Base-by-base conservation (phyloP, 2,329 filamentous ascomycete genomes). In the Ceratocystis smalleyi region DNA sequence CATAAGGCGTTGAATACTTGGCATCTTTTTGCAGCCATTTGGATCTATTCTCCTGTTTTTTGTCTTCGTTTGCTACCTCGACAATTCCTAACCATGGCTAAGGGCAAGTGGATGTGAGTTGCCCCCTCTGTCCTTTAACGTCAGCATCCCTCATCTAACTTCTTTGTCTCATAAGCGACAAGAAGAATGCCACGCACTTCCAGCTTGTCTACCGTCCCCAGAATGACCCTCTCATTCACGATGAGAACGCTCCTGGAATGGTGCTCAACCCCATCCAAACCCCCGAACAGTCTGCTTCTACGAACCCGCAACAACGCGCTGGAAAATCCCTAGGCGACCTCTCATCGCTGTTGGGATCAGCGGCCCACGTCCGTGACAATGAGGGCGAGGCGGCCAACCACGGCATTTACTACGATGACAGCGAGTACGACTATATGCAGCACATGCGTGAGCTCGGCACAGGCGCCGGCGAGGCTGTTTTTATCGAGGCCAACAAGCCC, bases 341-440 rank as follows among this genome's bases (percentile, higher is more conserved):
- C 27, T 82, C 79, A 8, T 84, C 81, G 2, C 88, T 95, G 72
- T 85, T 96, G 61, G 88, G 88, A 1, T 78, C 81, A 43, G 83
- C 86, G 40, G 79, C 81, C 24, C 76, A 76, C 67, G 84, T 96
- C 68, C 85, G 91, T 69, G 82, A 83, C 65, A 97, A 99, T 74
- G 94, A 99, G 75, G 95, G 95, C 70, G 91, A 99, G 76, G 94
- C 95, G 7, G 94, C 95, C 69, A 89, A 88, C 73, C 84, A 96
- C 75, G 94, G 94, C 68, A 83, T 99, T 68, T 99, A 88, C 79
- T 99, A 82, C 74, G 95, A 99, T 75, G 94, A 99, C 75, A 87
- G 89, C 68, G 83, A 89, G 71, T 99, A 99, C 76, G 94, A 99
- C 75, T 99, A 99, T 77, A 99, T 99, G 94, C 94, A 99, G 75